Evolutionary conservation across 306 rosid species (phyloP), one percentile per base, ranked within the genome.

Genomic region (Cucumis cinereus): DNA sequence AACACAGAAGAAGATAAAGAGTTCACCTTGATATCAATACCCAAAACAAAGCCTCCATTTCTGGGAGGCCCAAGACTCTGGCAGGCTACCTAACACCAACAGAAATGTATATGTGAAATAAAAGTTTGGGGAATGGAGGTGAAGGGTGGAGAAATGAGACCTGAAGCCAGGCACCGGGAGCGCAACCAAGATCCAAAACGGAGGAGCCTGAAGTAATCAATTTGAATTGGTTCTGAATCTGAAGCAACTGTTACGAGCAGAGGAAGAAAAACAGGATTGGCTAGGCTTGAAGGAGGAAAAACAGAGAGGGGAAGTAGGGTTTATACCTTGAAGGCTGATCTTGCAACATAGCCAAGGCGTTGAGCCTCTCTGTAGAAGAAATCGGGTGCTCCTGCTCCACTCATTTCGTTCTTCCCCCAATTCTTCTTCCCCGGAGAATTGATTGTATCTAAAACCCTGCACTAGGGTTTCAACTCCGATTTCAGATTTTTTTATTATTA

Each of bases 151-250:
- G 2, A 0, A 58, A 6, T 7, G 4, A 22, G 22, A 89, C 94
- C 90, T 87, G 99, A 53, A 95, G 98, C 96, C 98, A 95, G 59
- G 93, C 90, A 50, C 97, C 99, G 47, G 98, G 99, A 71, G 99
- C 98, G 60, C 97, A 95, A 0, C 99, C 99, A 30, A 95, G 95
- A 86, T 92, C 99, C 8, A 92, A 88, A 82, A 95, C 90, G 28
- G 92, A 82, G 0, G 97, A 88, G 52, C 89, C 91, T 0, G 89
- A 85, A 2, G 69, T 87, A 55, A 95, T 89, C 24, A 92, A 74
- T 26, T 85, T 95, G 87, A 85, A 86, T 8, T 86, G 92, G 63
- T 89, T 89, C 84, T 90, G 98, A 30, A 94, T 92, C 88, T 94
- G 96, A 84, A 90, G 84, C 63, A 93, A 79, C 91, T 90, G 84